Base-by-base conservation (phyloP, 129 eudicot species). In the Silybum marianum region DNA sequence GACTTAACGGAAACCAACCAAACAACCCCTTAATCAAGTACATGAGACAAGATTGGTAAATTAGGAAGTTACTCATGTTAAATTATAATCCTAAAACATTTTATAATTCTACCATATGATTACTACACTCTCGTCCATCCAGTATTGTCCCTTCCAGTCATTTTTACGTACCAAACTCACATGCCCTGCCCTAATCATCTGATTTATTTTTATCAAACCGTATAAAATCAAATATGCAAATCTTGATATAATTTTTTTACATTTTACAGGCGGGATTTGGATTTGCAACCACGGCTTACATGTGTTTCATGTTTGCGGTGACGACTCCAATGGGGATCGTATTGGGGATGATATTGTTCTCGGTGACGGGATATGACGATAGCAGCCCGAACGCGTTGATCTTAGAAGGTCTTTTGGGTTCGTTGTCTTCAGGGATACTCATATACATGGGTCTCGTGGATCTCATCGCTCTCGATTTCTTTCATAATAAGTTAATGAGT, bases 381-480 rank as follows among this genome's bases (percentile, higher is more conserved):
- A 89, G 86, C 77, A 92, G 86, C 65, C 86, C 88, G 0, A 88
- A 90, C 19, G 92, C 94, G 1, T 73, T 92, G 54, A 92, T 92
- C 69, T 78, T 86, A n/a, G 97, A 92, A 92, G 97, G 97, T 12
- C 77, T 92, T 66, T 68, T 92, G 84, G 97, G 97, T 7, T 92
- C 97, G 3, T 78, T 92, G 3, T 92, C 97, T 4, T 88, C 97
- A 3, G 97, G 97, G 48, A 86, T 92, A 46, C 87, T 92, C 5
- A 88, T 92, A 67, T 92, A 92, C 89, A 92, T 92, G 97, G 97
- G 90, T 66, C 88, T 92, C 0, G 97, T 92, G 5, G 97, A 92
- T 75, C 92, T 92, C 39, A 92, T 92, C 63, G 88, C 94, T 34
- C 92, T 90, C 12, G 94, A 92, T 81, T 92, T 92, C 87, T 92